phyloP scores from a whole-genome alignment of 371 early-diverging fungal genomes.

The Amoeboaphelidium protococcarum region DNA sequence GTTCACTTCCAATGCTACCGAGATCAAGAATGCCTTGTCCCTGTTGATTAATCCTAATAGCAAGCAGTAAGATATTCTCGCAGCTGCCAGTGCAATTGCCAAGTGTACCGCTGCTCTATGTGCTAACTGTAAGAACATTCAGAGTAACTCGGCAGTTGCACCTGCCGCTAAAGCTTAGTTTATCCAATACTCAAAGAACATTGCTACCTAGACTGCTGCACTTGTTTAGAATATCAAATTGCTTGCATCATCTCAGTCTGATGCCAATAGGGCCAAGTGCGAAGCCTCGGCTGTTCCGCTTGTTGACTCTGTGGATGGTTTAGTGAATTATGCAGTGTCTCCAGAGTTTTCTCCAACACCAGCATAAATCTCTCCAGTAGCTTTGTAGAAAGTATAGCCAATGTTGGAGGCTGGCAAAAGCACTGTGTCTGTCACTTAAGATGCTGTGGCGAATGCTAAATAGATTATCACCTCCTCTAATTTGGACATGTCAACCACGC shows the following conservation, averaged over 20 bases:
- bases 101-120: slow-evolving; percentile 13
- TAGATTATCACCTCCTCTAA: slow-evolving; percentile 8
- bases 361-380: slow-evolving; percentile 10
- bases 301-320: slow-evolving; percentile 10
- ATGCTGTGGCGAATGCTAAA: slow-evolving; percentile 9
- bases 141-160: slow-evolving; percentile 4
- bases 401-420: slow-evolving; percentile 8
- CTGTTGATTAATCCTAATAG: slow-evolving; percentile 10
- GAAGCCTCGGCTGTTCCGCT: slow-evolving; percentile 7
- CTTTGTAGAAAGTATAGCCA: slow-evolving; percentile 10
- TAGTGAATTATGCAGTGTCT: slow-evolving; percentile 7
- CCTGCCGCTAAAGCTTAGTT: slow-evolving; percentile 9
- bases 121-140: slow-evolving; percentile 12
- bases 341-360: slow-evolving; percentile 14
- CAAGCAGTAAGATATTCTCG: slow-evolving; percentile 12
- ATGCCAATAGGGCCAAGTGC: slow-evolving; percentile 6
- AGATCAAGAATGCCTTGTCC: slow-evolving; percentile 11
- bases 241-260: slow-evolving; percentile 10
- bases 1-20: slow-evolving; percentile 5
- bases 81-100: slow-evolving; percentile 13
- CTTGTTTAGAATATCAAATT: slow-evolving; percentile 14
- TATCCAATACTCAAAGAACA: slow-evolving; percentile 8
- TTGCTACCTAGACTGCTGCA: slow-evolving; percentile 11
- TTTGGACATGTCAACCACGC: slow-evolving; percentile 3
- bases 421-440: slow-evolving; percentile 7